Percentiles rank a stretch among this genome's conserved stretches.
These are phyloP conservation scores for Xylaria sp. DNA, from an alignment of 495 filamentous ascomycete species.

Conservation along the genomic window DNA sequence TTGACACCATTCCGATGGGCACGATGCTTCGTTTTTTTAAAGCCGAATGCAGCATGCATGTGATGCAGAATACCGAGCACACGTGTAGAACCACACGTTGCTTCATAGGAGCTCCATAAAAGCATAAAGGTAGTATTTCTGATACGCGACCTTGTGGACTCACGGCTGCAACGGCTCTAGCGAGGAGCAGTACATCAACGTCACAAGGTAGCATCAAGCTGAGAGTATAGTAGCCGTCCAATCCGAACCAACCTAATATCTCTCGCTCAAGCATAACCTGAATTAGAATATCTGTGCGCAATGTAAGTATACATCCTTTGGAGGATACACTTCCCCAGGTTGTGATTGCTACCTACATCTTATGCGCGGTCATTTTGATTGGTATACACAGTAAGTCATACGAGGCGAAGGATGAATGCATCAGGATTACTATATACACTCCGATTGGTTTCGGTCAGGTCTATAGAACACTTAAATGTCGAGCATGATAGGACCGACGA, in stretches of 20 bases:
- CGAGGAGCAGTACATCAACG: neutral
- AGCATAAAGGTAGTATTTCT: neutral
- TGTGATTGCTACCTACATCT: no score
- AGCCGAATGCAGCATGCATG: conserved; percentile 13
- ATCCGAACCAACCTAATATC: neutral
- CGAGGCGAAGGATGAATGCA: neutral
- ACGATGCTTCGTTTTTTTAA: conserved; percentile 2
- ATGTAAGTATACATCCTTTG: neutral
- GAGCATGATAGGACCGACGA: neutral
- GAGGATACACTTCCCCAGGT: neutral
- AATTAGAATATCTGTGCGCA: no score
- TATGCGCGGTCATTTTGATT: no score
- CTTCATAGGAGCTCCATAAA: neutral
- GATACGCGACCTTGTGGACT: neutral
- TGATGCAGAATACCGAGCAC: neutral
- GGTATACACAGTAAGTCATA: neutral
- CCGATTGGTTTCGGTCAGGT: neutral
- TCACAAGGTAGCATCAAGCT: conserved; percentile 9
- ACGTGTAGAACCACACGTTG: neutral
- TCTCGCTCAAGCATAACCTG: neutral
- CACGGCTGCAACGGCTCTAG: neutral
- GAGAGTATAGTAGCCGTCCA: neutral
- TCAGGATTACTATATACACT: neutral
- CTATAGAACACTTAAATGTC: neutral
- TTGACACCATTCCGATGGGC: neutral